Conservation (phyloP, 2,329 filamentous ascomycete genomes). For the Pyrenophora graminea region DNA sequence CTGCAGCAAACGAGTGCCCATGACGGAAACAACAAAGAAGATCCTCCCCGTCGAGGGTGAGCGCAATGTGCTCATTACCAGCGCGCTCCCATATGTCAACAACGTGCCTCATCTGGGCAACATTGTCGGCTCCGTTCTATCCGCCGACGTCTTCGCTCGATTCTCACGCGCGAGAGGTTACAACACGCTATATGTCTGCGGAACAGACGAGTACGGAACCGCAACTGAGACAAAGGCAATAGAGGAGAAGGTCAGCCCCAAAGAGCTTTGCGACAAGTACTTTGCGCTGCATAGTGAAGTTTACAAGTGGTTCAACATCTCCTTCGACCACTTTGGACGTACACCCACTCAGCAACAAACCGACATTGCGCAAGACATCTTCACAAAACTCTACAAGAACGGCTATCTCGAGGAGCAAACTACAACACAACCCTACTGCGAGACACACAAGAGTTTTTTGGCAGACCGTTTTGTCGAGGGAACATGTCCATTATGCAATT, state of each 20-base stretch:
- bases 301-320: slow-evolving; percentile 95
- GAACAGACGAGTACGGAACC: slow-evolving; percentile 92
- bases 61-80: slow-evolving; percentile 87
- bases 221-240: slow-evolving; percentile 95
- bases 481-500: slow-evolving; percentile 71
- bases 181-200: slow-evolving; percentile 83
- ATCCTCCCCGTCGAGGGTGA: slow-evolving; percentile 61
- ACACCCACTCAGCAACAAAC: slow-evolving; percentile 90
- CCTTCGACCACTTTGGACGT: slow-evolving; percentile 91
- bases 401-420: slow-evolving; percentile 85
- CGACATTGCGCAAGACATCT: slow-evolving; percentile 90
- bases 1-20: slow-evolving; percentile 12
- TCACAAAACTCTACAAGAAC: slow-evolving; percentile 83
- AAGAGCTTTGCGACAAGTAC: slow-evolving; percentile 89
- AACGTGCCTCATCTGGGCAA: slow-evolving; percentile 72
- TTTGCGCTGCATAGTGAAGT: slow-evolving; percentile 86
- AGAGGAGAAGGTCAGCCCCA: slow-evolving; percentile 80
- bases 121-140: slow-evolving; percentile 64
- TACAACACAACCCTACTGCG: slow-evolving; percentile 89
- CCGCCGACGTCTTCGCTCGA: slow-evolving; percentile 76
- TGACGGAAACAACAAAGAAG: slow-evolving; percentile 46
- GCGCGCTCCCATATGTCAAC: slow-evolving; percentile 84
- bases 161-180: slow-evolving; percentile 80
- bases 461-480: slow-evolving; percentile 75
- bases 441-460: slow-evolving; percentile 59